Conservation (phyloP, 768 basidiomycete genomes). For the Imleria badia region DNA sequence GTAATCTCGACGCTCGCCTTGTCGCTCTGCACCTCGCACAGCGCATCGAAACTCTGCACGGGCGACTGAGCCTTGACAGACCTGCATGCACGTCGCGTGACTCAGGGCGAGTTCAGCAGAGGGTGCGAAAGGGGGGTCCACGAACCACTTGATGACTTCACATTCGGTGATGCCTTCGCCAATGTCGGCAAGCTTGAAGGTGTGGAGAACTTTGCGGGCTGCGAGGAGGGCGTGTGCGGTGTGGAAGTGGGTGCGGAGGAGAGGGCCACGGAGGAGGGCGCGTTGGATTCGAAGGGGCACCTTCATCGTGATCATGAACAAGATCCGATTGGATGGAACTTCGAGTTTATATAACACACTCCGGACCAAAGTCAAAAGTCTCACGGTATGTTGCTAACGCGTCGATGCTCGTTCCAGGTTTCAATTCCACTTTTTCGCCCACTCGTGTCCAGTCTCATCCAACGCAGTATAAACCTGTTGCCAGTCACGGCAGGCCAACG, state of each 20-base stretch:
- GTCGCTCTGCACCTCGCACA: constrained; percentile 88
- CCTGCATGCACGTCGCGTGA: constrained; percentile 44
- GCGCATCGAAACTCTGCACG: constrained; percentile 64
- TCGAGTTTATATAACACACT: constrained; percentile 6
- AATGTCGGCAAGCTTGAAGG: constrained; percentile 81
- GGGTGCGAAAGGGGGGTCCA: constrained; percentile 8
- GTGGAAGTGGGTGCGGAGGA: constrained; percentile 39
- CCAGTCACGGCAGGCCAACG: constrained; percentile 13
- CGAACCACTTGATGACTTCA: constrained; percentile 84
- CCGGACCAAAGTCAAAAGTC: too few relatives aligned
- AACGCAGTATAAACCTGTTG: background rate
- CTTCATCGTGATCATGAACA: constrained; percentile 3
- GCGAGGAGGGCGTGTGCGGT: constrained; percentile 30
- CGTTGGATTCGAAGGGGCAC: constrained; percentile 17
- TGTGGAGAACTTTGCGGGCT: constrained; percentile 43
- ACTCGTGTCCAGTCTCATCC: constrained; percentile 9
- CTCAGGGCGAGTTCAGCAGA: constrained; percentile 5
- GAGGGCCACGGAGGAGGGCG: constrained; percentile 25
- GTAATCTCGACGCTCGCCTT: constrained; percentile 92
- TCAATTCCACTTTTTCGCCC: constrained; percentile 13
- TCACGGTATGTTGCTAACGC: too few relatives aligned
- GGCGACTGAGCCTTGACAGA: constrained; percentile 51
- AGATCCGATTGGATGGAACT: constrained; percentile 1
- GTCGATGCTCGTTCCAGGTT: background rate
- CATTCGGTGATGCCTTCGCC: constrained; percentile 92